Evolutionary conservation across 208 protist genomes (phyloP).

Genomic region (Polymyxa betae): DNA sequence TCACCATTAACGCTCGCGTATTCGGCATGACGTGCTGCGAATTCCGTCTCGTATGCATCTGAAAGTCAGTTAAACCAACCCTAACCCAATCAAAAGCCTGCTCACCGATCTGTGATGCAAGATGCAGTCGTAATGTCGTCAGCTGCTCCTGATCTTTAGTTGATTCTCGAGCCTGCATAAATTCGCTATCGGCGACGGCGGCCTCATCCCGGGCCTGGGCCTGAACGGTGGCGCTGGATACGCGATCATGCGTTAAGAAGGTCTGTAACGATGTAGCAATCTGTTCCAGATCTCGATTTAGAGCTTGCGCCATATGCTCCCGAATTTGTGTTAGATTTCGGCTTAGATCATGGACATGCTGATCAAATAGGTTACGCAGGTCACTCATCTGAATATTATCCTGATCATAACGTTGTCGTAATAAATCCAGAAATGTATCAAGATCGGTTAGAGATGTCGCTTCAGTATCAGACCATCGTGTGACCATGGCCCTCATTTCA

Average conservation of each 20-base stretch:
- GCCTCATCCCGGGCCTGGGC: not conserved
- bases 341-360: not conserved
- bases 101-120: not conserved
- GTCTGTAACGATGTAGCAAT: not conserved
- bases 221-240: not conserved
- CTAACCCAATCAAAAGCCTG: not conserved
- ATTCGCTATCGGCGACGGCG: not conserved
- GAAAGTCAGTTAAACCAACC: not conserved
- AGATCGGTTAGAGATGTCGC: not conserved
- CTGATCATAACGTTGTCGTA: not conserved
- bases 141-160: slow-evolving; percentile 44
- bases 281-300: not conserved
- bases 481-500: not conserved
- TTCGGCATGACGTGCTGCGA: not conserved
- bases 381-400: not conserved
- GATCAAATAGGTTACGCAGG: not conserved
- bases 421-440: not conserved
- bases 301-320: not conserved
- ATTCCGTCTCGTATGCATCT: slow-evolving; percentile 22
- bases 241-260: not conserved
- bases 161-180: slow-evolving; percentile 9
- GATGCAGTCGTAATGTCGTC: not conserved
- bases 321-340: not conserved
- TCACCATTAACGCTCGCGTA: slow-evolving; percentile 28
- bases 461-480: not conserved